A percentile compares a stretch with the other conserved stretches of the same genome.
Conservation (phyloP, 1,139 yeast genomes). For the Kurtzmaniella quercitrusa region DNA sequence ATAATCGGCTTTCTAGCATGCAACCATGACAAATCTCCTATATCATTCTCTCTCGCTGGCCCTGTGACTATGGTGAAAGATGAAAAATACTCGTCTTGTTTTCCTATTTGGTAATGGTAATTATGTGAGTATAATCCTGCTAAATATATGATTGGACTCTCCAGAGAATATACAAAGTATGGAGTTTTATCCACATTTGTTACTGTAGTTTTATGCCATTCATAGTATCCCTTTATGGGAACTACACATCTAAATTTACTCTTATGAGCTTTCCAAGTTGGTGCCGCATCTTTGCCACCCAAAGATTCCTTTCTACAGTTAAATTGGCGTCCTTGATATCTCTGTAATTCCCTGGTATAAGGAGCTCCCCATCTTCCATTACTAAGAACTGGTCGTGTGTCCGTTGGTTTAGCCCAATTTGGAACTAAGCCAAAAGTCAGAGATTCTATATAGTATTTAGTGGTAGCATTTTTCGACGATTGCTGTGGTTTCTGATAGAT, state of each 20-base stretch:
- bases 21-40: constrained; percentile 55
- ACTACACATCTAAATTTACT: constrained; percentile 55
- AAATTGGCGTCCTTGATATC: constrained; percentile 36
- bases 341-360: constrained; percentile 29
- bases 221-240: constrained; percentile 82
- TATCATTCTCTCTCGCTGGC: constrained; percentile 47
- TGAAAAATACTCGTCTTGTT: constrained; percentile 25
- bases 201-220: constrained; percentile 51
- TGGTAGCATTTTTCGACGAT: constrained; percentile 7
- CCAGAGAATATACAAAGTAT: constrained; percentile 55
- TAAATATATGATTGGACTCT: constrained; percentile 51
- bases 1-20: constrained; percentile 79
- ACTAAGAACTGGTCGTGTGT: constrained; percentile 20
- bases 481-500: constrained; percentile 17
- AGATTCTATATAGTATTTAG: constrained; percentile 26
- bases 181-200: constrained; percentile 46
- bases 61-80: constrained; percentile 75
- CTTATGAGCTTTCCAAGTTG: constrained; percentile 48
- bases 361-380: constrained; percentile 16
- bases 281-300: constrained; percentile 22
- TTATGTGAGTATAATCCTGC: constrained; percentile 68
- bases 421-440: constrained; percentile 45
- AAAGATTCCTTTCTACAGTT: constrained; percentile 65
- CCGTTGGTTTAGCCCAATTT: constrained; percentile 36
- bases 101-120: constrained; percentile 23